These are phyloP conservation scores for Alliaria petiolata DNA, from an alignment of 345 rosid genomes.

Conservation along the genomic window DNA sequence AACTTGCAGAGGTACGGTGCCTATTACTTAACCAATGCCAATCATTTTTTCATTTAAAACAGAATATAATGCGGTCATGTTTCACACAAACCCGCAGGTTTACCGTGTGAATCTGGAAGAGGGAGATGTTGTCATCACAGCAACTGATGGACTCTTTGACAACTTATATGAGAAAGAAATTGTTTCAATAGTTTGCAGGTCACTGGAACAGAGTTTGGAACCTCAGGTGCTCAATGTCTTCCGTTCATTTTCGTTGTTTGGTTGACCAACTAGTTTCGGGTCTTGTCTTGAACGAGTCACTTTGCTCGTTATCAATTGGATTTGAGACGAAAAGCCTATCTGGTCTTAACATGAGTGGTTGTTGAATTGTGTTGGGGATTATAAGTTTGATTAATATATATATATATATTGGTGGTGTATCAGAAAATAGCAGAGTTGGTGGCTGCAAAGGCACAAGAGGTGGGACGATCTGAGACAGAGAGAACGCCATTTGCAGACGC, in stretches of 20 bases:
- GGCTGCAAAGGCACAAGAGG: conserved; percentile 53
- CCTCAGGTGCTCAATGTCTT: conserved; percentile 48
- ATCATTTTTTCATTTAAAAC: background rate
- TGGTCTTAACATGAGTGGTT: background rate
- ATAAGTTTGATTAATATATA: background rate
- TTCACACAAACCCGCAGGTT: conserved; percentile 34
- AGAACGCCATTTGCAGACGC: conserved; percentile 70
- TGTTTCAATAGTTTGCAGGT: conserved; percentile 40
- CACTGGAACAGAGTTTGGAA: conserved; percentile 41
- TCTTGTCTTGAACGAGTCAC: background rate
- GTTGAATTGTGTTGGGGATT: conserved; percentile 4
- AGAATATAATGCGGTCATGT: background rate
- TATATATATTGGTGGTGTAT: background rate
- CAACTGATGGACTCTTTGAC: conserved; percentile 76
- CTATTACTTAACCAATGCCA: background rate
- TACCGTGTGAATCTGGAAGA: conserved; percentile 51
- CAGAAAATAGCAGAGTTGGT: conserved; percentile 66
- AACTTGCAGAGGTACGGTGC: conserved; percentile 50
- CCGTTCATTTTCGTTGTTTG: background rate
- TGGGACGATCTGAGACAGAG: conserved; percentile 35
- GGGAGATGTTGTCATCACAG: conserved; percentile 53
- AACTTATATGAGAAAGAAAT: conserved; percentile 70
- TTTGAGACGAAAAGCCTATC: background rate
- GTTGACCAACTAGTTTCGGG: background rate
- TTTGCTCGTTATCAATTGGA: background rate